These are phyloP conservation scores for Plasmodium ovale DNA, from an alignment of 169 alveolate genomes.

Conservation along the genomic window DNA sequence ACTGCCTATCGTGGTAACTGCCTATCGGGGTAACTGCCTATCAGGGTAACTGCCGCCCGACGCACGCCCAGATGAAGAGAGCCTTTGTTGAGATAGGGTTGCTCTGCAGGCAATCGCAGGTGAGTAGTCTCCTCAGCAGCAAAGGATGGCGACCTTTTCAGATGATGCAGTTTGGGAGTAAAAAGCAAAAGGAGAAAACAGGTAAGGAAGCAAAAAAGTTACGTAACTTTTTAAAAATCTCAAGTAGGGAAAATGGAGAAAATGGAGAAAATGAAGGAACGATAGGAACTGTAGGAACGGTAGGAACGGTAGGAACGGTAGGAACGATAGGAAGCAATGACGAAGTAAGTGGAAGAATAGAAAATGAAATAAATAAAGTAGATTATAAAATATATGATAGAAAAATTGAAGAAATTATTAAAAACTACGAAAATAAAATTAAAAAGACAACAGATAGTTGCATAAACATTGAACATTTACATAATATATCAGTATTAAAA, in stretches of 20 bases:
- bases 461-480: constrained; percentile 37
- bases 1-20: too few species aligned
- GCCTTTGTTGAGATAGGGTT: too few species aligned
- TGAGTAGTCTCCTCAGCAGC: too few species aligned
- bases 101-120: too few species aligned
- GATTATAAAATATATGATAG: constrained; percentile 56
- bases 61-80: too few species aligned
- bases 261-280: not conserved
- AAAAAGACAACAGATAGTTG: constrained; percentile 29
- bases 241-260: constrained; percentile 22
- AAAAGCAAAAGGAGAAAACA: constrained; percentile 60
- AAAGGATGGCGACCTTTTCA: constrained; percentile 9
- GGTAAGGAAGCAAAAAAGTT: constrained; percentile 61
- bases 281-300: not conserved
- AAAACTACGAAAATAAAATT: constrained; percentile 45
- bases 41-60: too few species aligned
- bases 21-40: too few species aligned
- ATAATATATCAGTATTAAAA: constrained; percentile 34
- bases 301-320: not conserved
- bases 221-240: constrained; percentile 57
- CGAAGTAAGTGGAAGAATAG: not conserved
- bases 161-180: constrained; percentile 45
- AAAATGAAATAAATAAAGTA: constrained; percentile 7
- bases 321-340: not conserved
- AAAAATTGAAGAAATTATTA: constrained; percentile 48